Base-by-base conservation (phyloP, 73 alveolate species). In the Stentor coeruleus region DNA sequence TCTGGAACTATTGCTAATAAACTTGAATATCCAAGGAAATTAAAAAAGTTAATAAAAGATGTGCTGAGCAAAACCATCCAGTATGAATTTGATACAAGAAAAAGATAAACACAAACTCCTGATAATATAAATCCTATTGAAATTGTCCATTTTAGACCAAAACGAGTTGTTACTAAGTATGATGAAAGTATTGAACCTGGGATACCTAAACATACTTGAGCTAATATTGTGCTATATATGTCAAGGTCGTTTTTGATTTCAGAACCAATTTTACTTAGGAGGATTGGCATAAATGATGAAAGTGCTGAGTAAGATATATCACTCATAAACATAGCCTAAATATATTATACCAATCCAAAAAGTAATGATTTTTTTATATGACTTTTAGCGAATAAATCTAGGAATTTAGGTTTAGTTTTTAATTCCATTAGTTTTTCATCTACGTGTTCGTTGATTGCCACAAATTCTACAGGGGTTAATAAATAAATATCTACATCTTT, bases 181-280 rank as follows among this genome's bases (percentile, higher is more conserved):
- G 79, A 66, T 26, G 79, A 66, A 20, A 66, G 49, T 20, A 66
- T 20, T 28, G 79, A 20, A 37, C 79, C 79, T 20, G 79, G 79
- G 0, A 66, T 66, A 28, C 40, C 79, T 20, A 26, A 66, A 0
- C n/a, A 1, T 20, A 20, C n/a, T 33, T 66, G 79, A 33, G 37
- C 40, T 31, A 66, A 11, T 20, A 66, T 66, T 20, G 33, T 66
- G n/a, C 20, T 28, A 33, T 66, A 66, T 20, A 20, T 33, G 20
- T 66, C 79, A 11, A 49, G 28, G 6, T 6, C 28, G 28, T 6
- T 49, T 49, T 20, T 49, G 6, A 49, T 20, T 11, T 20, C 66
- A 11, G 66, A 6, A 49, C 66, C 66, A 6, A 49, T 20, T 6
- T 20, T 6, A 20, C 6, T 49, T 49, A 49, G 66, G 66, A 49